A percentile compares a stretch with the other conserved stretches of the same genome.
phyloP scores from a whole-genome alignment of 108 stramenopile species.

The Cylindrotheca closterium region DNA sequence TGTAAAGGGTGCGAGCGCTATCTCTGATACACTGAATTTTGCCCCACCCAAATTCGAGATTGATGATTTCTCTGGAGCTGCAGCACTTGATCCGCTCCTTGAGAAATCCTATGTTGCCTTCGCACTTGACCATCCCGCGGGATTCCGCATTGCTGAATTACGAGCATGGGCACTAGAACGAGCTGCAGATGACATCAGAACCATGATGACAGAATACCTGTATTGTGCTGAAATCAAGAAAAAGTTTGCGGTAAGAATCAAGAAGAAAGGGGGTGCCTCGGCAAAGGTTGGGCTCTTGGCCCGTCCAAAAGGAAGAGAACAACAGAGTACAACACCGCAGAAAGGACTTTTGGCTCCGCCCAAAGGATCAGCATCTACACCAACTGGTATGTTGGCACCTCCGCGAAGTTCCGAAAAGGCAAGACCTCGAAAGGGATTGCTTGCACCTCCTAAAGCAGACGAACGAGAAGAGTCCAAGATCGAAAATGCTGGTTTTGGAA shows the following conservation, averaged over 20 bases:
- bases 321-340: conserved; percentile 6
- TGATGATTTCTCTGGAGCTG: conserved; percentile 41
- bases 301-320: conserved; percentile 24
- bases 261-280: conserved; percentile 40
- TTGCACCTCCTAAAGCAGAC: conserved; percentile 6
- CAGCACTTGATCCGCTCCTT: conserved; percentile 64
- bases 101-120: conserved; percentile 66
- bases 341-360: conserved; percentile 22
- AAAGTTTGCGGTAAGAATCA: conserved; percentile 83
- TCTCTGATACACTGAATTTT: conserved; percentile 28
- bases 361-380: conserved; percentile 1
- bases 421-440: conserved; percentile 4
- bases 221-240: conserved; percentile 75
- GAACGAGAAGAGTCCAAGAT: conserved; percentile 15
- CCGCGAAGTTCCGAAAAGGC: conserved; percentile 1
- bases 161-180: conserved; percentile 80
- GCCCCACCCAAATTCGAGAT: conserved; percentile 48
- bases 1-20: conserved; percentile 31
- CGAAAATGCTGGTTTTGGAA: not conserved
- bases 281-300: conserved; percentile 10
- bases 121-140: conserved; percentile 63
- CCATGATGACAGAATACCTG: conserved; percentile 85
- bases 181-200: conserved; percentile 68
- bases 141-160: conserved; percentile 80
- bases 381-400: conserved; percentile 10